Evolutionary conservation across 2,329 filamentous ascomycete genomes (phyloP).

Genomic region (Calonectria crousiana): DNA sequence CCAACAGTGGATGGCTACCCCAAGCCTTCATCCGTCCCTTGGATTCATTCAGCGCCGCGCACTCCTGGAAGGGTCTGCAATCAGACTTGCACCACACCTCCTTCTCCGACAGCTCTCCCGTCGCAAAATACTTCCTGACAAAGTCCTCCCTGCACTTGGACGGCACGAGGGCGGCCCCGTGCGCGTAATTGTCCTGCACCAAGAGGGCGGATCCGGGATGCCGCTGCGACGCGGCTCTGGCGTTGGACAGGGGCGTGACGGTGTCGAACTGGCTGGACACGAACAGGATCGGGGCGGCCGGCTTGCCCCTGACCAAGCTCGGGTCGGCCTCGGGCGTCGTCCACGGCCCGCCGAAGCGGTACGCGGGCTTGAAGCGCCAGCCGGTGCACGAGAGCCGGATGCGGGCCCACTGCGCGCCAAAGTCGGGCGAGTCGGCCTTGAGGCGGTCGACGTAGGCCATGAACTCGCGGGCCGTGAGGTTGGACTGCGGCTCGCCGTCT

Average conservation of each 20-base stretch:
- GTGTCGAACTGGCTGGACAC: neutral
- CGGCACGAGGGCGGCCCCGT: constrained; percentile 33
- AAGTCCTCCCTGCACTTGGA: neutral
- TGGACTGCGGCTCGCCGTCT: constrained; percentile 47
- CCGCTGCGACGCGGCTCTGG: constrained; percentile 43
- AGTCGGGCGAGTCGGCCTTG: constrained; percentile 44
- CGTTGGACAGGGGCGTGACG: constrained; percentile 55
- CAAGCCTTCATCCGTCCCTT: neutral
- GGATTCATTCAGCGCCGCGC: neutral
- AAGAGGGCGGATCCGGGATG: constrained; percentile 47
- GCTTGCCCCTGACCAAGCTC: constrained; percentile 44
- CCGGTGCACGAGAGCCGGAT: constrained; percentile 55
- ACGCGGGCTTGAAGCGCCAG: constrained; percentile 53
- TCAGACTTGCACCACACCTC: constrained; percentile 2
- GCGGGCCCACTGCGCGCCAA: constrained; percentile 50
- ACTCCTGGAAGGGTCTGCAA: constrained; percentile 8
- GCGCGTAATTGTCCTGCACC: constrained; percentile 47
- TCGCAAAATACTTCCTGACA: neutral
- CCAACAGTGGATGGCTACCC: neutral
- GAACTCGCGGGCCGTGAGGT: constrained; percentile 40
- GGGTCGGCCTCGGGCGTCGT: constrained; percentile 40
- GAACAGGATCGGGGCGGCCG: constrained; percentile 50
- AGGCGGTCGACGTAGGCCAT: constrained; percentile 43
- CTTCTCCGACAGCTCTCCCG: neutral
- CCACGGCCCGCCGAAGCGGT: constrained; percentile 55